Percentiles rank a stretch among this genome's conserved stretches.
phyloP scores from a whole-genome alignment of 352 stramenopile species.

The Aphanomyces astaci region DNA sequence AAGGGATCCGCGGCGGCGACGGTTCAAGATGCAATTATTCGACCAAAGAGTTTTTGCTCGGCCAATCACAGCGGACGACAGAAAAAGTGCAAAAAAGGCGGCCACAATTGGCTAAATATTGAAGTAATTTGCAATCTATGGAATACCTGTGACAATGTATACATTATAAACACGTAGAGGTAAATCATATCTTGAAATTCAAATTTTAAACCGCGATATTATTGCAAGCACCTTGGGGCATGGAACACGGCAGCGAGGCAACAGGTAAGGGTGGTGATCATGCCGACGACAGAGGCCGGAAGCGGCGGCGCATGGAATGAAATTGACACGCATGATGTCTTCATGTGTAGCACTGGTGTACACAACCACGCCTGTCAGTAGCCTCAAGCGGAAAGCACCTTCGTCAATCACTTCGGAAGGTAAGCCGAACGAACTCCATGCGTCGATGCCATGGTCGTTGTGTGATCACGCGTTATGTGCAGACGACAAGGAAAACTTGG shows the following conservation, averaged over 20 bases:
- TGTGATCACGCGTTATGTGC: too few species aligned
- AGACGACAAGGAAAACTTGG: slow-evolving; percentile 14
- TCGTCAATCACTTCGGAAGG: slow-evolving; percentile 7
- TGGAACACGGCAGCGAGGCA: background rate
- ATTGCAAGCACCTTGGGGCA: background rate
- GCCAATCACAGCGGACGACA: background rate
- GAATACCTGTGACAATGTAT: background rate
- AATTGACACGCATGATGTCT: too few species aligned
- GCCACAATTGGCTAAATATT: background rate
- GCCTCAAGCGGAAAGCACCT: slow-evolving; percentile 7
- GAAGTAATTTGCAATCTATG: background rate
- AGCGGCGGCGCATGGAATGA: background rate
- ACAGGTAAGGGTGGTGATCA: background rate
- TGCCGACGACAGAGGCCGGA: background rate
- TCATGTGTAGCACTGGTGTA: background rate
- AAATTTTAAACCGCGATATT: slow-evolving; percentile 12
- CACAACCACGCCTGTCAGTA: background rate
- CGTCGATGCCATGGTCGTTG: background rate
- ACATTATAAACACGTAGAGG: background rate
- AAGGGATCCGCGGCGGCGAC: slow-evolving; percentile 20
- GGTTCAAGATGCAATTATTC: background rate
- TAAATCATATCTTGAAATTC: slow-evolving; percentile 9
- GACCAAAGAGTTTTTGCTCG: background rate
- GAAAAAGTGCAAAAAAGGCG: background rate
- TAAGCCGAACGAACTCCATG: background rate